Evolutionary conservation across 208 protist genomes (phyloP).

Genomic region (Crithidia sp.): DNA sequence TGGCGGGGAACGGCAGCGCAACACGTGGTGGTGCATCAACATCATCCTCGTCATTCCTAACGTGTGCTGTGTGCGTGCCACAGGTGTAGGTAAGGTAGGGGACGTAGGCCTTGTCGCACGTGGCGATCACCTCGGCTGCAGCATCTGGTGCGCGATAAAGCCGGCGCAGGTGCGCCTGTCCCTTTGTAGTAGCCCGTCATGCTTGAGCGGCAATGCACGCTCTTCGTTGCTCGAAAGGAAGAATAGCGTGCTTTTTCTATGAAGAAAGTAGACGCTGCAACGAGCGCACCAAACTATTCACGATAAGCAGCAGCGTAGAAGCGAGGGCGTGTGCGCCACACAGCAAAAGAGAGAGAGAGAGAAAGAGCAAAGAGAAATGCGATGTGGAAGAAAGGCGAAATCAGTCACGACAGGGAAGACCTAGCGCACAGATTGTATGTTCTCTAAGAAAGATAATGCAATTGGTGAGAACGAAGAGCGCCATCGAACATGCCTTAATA

Average conservation of each 20-base stretch:
- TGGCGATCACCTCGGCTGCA: constrained; percentile 50
- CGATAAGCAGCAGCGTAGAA: too few species aligned
- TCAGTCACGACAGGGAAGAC: too few species aligned
- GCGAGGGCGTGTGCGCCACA: too few species aligned
- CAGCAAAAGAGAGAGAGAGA: not conserved
- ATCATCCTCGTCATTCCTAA: constrained; percentile 5
- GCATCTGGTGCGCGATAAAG: constrained; percentile 69
- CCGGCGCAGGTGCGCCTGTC: constrained; percentile 45
- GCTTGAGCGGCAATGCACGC: too few species aligned
- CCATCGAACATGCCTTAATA: too few species aligned
- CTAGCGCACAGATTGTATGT: too few species aligned
- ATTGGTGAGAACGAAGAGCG: too few species aligned
- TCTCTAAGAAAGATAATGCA: too few species aligned
- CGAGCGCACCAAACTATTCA: too few species aligned
- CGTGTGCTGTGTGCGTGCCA: not conserved
- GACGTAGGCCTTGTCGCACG: constrained; percentile 33
- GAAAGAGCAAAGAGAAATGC: not conserved
- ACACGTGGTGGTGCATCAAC: constrained; percentile 35
- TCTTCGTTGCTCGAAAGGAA: not conserved
- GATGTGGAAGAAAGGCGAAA: too few species aligned
- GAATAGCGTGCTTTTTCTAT: not conserved
- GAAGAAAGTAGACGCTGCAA: too few species aligned
- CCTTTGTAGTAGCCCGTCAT: constrained; percentile 12
- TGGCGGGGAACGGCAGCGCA: constrained; percentile 65
- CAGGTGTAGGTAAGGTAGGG: constrained; percentile 16